These are phyloP conservation scores for Wickerhamiella alocasiicola DNA, from an alignment of 805 yeast species.

Conservation along the genomic window DNA sequence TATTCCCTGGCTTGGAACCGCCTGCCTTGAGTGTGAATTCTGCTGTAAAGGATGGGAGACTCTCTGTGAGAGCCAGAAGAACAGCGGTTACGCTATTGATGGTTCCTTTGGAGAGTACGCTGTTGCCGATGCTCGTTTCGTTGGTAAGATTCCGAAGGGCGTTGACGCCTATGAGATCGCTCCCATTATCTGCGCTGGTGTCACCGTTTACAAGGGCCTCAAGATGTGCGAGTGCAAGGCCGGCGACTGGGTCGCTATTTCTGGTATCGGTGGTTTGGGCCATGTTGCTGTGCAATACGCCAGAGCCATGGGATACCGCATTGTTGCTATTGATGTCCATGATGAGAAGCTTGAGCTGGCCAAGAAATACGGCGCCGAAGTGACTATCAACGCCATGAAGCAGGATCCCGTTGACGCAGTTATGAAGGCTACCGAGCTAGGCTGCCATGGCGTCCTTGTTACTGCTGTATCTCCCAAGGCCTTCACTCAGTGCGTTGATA, in stretches of 20 bases:
- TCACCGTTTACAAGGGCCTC: conserved; percentile 82
- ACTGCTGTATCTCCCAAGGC: conserved; percentile 65
- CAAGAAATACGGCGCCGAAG: conserved; percentile 56
- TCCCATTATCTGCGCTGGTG: conserved; percentile 84
- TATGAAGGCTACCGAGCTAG: conserved; percentile 48
- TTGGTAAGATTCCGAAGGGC: conserved; percentile 64
- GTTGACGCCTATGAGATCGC: conserved; percentile 64
- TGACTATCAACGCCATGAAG: conserved; percentile 42
- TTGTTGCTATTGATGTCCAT: conserved; percentile 61
- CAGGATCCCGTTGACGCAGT: conserved; percentile 44
- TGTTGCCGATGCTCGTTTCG: conserved; percentile 78
- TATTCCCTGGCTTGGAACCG: conserved; percentile 70
- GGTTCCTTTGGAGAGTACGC: conserved; percentile 89
- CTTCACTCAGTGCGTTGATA: conserved; percentile 46
- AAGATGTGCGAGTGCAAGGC: conserved; percentile 60
- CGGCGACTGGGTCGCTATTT: conserved; percentile 65
- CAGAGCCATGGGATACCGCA: conserved; percentile 63
- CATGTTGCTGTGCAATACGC: conserved; percentile 65
- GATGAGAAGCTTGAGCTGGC: conserved; percentile 44
- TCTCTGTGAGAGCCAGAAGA: conserved; percentile 53
- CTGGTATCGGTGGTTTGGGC: conserved; percentile 74
- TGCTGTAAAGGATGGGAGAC: conserved; percentile 58
- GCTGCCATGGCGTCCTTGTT: conserved; percentile 65
- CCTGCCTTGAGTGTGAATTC: conserved; percentile 66
- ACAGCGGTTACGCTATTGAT: conserved; percentile 81